Conservation (phyloP, 805 yeast genomes). For the Zygoascus tannicola region DNA sequence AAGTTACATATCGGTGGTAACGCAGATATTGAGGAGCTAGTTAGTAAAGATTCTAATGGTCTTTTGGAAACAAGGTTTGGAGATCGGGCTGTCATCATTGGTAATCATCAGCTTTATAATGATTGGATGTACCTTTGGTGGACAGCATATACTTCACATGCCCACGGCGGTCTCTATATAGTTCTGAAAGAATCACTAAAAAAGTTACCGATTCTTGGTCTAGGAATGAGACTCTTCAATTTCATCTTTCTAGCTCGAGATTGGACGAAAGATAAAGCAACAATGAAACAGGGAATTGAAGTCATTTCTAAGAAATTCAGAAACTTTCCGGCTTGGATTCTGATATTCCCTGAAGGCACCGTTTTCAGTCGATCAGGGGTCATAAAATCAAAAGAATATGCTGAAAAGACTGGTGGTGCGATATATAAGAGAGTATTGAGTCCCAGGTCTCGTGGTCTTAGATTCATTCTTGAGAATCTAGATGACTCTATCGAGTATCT, state of each 20-base stretch:
- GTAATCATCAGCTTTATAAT: constrained; percentile 91
- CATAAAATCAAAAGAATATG: constrained; percentile 46
- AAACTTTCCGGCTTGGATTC: constrained; percentile 54
- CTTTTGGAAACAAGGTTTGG: constrained; percentile 25
- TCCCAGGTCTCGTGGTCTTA: constrained; percentile 80
- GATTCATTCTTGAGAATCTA: constrained; percentile 52
- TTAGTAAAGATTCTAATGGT: constrained; percentile 20
- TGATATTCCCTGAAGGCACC: constrained; percentile 93
- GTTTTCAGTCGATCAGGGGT: constrained; percentile 63
- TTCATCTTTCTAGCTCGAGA: constrained; percentile 77
- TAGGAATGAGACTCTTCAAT: constrained; percentile 70
- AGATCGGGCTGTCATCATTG: constrained; percentile 54
- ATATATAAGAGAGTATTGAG: constrained; percentile 35
- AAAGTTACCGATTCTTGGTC: constrained; percentile 67
- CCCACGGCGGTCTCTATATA: constrained; percentile 59
- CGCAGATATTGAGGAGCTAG: constrained; percentile 12
- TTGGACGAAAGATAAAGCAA: constrained; percentile 69
- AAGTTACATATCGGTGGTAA: constrained; percentile 2
- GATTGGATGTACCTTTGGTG: constrained; percentile 95
- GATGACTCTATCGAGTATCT: constrained; percentile 34
- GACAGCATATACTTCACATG: constrained; percentile 56
- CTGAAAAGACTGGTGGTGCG: constrained; percentile 36
- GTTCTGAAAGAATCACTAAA: constrained; percentile 68
- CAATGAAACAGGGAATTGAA: constrained; percentile 44
- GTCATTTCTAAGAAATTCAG: constrained; percentile 40